Evolutionary conservation across 2,329 filamentous ascomycete species (phyloP), one percentile per base, ranked within the genome.

Genomic region (Fusarium sp.): DNA sequence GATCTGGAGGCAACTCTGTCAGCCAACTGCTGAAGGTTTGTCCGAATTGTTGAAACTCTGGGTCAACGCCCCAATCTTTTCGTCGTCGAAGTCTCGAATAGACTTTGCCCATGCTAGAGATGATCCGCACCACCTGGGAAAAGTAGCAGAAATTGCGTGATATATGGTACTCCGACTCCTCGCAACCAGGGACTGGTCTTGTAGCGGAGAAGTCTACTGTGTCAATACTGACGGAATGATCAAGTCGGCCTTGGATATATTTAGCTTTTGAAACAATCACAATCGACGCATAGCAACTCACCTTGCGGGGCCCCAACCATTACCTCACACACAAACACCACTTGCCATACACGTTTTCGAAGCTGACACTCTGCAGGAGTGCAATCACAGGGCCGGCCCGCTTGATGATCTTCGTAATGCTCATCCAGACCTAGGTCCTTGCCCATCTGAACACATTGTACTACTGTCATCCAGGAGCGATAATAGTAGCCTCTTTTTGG

Each of bases 221-320:
- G 15, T 92, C 88, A 25, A 88, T 80, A 41, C 89, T 85, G 7
- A 97, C 89, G 2, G 90, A 83, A 54, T 94, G 86, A 74, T 97
- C 92, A 43, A 87, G 88, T 28, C 92, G 91, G 10, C 91, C 89
- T 92, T 50, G 35, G n/a, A 38, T 7, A 26, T 15, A 43, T 66
- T 19, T 64, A 69, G 72, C 29, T 19, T 44, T 31, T 25, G 13
- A 12, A 4, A 40, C 10, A 25, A 25, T 2, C 29, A 29, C 6
- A 12, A 12, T 7, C 25, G 38, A 8, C 15, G n/a, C 7, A 48
- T 5, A 7, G 28, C 25, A 15, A 39, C 45, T 58, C 10, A 69
- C 93, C 94, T 87, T 98, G 93, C 4, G 94, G 92, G 19, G 91
- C 93, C 53, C 94, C 94, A 68, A 97, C 89, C 91, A 98, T 96